Evolutionary conservation across 78 protist genomes (phyloP).

Genomic region (Dictyostelium intermedium): DNA sequence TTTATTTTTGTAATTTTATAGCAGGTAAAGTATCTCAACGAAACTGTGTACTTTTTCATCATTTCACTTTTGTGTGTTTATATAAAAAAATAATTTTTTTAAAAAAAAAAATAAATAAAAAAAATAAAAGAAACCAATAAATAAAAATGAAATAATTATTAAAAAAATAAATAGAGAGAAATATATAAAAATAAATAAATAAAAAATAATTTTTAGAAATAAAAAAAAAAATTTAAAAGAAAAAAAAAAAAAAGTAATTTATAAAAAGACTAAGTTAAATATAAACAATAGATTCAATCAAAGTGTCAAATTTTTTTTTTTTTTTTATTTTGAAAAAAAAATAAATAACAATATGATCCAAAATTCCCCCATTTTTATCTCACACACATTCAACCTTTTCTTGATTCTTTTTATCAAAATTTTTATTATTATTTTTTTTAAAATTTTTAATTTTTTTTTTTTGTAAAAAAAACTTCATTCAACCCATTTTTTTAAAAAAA

Average conservation of each 20-base stretch:
- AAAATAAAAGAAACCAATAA: background rate
- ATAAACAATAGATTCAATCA: too few relatives aligned
- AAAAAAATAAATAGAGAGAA: background rate
- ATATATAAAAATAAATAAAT: background rate
- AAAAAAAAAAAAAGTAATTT: too few relatives aligned
- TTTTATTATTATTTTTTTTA: background rate
- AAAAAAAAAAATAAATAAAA: background rate
- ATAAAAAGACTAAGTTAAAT: too few relatives aligned
- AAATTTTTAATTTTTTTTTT: background rate
- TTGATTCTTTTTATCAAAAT: too few relatives aligned
- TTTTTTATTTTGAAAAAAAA: too few relatives aligned
- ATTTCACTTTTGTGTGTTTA: background rate
- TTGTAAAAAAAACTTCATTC: background rate
- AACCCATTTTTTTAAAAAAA: too few relatives aligned
- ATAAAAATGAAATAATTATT: too few relatives aligned
- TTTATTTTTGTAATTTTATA: background rate
- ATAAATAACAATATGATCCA: too few relatives aligned
- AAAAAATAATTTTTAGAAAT: too few relatives aligned
- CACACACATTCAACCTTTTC: background rate
- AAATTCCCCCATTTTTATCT: too few relatives aligned
- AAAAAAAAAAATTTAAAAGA: background rate
- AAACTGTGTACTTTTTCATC: background rate
- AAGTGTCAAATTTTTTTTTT: too few relatives aligned
- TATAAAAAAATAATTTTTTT: too few relatives aligned
- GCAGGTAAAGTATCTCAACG: conserved; percentile 1